These are phyloP conservation scores for Thermochaetoides dissita DNA, from an alignment of 2,329 filamentous ascomycete species.

Conservation along the genomic window DNA sequence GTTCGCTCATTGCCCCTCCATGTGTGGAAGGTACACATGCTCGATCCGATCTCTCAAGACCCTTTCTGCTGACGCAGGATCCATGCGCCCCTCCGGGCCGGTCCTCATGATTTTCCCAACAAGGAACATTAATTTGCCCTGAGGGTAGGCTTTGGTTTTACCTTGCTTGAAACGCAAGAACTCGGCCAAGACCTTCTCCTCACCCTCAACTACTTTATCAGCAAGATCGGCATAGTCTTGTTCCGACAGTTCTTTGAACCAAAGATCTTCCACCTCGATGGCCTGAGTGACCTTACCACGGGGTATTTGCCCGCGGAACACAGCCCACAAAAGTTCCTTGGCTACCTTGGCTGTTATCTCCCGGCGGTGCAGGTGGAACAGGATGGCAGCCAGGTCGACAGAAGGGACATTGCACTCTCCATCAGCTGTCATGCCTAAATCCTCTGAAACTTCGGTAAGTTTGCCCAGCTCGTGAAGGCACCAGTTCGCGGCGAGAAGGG, in stretches of 20 bases:
- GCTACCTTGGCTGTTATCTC: slow-evolving; percentile 43
- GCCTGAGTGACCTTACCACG: slow-evolving; percentile 28
- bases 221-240: slow-evolving; percentile 37
- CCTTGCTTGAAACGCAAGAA: slow-evolving; percentile 27
- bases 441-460: slow-evolving; percentile 37
- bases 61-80: slow-evolving; percentile 36
- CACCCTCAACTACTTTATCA: slow-evolving; percentile 27
- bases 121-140: slow-evolving; percentile 47
- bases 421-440: slow-evolving; percentile 24
- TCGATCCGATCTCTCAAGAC: slow-evolving; percentile 24
- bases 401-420: slow-evolving; percentile 37
- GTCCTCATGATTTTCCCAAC: slow-evolving; percentile 44
- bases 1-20: background rate
- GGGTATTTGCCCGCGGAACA: slow-evolving; percentile 30
- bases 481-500: slow-evolving; percentile 46
- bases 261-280: slow-evolving; percentile 34
- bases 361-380: slow-evolving; percentile 32
- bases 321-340: slow-evolving; percentile 41
- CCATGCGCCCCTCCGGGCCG: slow-evolving; percentile 40
- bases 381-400: slow-evolving; percentile 34
- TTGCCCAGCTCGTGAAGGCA: slow-evolving; percentile 64
- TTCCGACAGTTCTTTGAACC: slow-evolving; percentile 38
- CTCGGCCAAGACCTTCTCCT: slow-evolving; percentile 32
- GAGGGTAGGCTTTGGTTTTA: slow-evolving; percentile 27
- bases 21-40: slow-evolving; percentile 7